phyloP scores from a whole-genome alignment of 2,329 filamentous ascomycete species.

The Botrytis tulipae region DNA sequence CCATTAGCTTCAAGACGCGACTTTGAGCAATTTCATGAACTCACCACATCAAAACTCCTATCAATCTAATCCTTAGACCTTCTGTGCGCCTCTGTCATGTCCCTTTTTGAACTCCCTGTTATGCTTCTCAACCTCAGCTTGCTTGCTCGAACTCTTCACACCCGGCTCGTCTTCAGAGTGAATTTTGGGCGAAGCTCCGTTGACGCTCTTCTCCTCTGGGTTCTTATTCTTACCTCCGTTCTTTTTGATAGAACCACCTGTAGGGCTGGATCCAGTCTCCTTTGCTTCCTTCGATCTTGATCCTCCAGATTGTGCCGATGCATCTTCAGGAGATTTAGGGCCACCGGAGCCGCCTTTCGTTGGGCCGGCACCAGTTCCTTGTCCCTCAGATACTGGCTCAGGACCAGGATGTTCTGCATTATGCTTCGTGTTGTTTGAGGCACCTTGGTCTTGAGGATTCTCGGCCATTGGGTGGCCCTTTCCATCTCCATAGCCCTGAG shows the following conservation, averaged over 20 bases:
- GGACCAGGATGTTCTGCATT: conserved; percentile 47
- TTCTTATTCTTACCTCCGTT: conserved; percentile 32
- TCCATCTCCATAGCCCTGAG: conserved; percentile 45
- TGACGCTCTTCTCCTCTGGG: not conserved
- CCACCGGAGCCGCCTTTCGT: conserved; percentile 38
- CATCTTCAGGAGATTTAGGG: conserved; percentile 34
- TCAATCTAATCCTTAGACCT: conserved; percentile 51
- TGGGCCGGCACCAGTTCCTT: conserved; percentile 41
- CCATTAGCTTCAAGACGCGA: not conserved
- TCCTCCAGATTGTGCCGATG: conserved; percentile 43
- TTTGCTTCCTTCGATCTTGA: conserved; percentile 43
- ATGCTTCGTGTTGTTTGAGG: conserved; percentile 38
- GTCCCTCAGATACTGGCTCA: conserved; percentile 42
- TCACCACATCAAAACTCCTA: conserved; percentile 50
- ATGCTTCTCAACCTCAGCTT: conserved; percentile 56
- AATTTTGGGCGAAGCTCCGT: conserved; percentile 26
- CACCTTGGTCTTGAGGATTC: conserved; percentile 42
- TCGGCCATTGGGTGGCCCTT: conserved; percentile 42
- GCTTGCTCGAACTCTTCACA: conserved; percentile 44
- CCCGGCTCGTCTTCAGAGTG: conserved; percentile 28
- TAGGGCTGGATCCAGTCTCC: conserved; percentile 40
- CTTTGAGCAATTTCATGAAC: not conserved
- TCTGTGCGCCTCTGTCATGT: conserved; percentile 47
- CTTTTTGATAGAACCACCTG: conserved; percentile 31
- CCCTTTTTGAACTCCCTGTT: conserved; percentile 56